Evolutionary conservation across 2,329 filamentous ascomycete species (phyloP), one percentile per base, ranked within the genome.

Genomic region (Xenosphaeropsis pyriputrescens): DNA sequence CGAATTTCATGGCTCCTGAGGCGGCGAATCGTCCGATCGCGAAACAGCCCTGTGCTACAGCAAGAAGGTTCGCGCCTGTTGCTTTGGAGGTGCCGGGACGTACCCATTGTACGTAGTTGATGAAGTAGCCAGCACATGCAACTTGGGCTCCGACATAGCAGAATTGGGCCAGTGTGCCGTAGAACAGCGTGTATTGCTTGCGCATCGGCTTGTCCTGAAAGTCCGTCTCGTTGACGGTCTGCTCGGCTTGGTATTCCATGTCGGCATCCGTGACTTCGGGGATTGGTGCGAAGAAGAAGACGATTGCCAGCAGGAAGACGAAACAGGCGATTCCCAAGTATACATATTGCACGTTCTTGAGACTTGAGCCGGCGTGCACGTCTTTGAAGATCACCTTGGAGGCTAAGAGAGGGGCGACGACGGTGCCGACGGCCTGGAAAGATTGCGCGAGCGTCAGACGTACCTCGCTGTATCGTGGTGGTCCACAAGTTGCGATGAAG

Each of bases 391-490:
- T 79, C 41, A 79, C 76, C 42, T 77, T 77, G 1, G 75, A 79
- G 31, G 76, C 81, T 9, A 85, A 63, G 0, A 84, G 70, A 2
- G 80, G 80, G 0, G 78, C 78, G 33, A 84, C 62, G 34, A 84
- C 75, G 6, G 77, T 78, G 29, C 79, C 80, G 35, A 85, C 71
- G 40, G 76, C 80, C 50, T 85, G 80, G 60, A 85, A 78, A 39
- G 78, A 77, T 54, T 86, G 80, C 1, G 79, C 76, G 38, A 84
- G 61, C 58, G 85, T 81, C 61, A 85, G 75, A 46, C 80, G 73
- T 42, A 84, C 64, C 50, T 82, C 79, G 9, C 78, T 72, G 55
- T 76, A 82, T 43, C 68, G 68, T 7, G 79, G 76, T 2, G 79
- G 80, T 32, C 73, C 73, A 51, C 69, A 73, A 22, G 70, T 63